Evolutionary conservation across 129 eudicot genomes (phyloP), one percentile per base, ranked within the genome.

Genomic region (Silybum marianum): DNA sequence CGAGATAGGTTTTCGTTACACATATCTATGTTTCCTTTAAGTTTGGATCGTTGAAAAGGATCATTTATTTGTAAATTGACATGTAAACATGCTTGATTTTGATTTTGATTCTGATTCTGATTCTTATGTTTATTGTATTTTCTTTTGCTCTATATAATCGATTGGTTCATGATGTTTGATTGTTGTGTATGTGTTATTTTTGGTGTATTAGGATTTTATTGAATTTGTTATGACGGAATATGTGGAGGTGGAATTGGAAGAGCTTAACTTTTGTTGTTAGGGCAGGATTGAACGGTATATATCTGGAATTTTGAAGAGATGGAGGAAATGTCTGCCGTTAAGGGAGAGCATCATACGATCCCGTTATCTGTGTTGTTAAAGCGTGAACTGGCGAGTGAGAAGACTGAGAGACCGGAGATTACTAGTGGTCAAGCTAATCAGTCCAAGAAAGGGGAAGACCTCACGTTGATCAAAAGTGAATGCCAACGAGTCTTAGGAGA

Each of bases 391-490:
- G 96, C 97, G 3, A 91, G 87, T 86, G 99, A 96, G 91, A 96
- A 90, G 87, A 87, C 88, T 18, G 99, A 96, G 75, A 87, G 82
- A 46, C 97, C 97, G 1, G 97, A 91, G 74, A 80, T 93, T 74
- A 78, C 58, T 9, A 83, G 90, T 76, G 99, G 98, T 40, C 92
- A 91, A 74, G 89, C 91, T 30, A 85, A 81, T 46, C 97, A 96
- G 81, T 91, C 97, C 78, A 96, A 96, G 85, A 96, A 96, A 86
- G 99, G 99, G 22, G 99, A 96, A 76, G 99, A 96, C 74, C 87
- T 88, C 22, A 86, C 98, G 21, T 69, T 96, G 77, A 4, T 93
- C 46, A 96, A 96, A 88, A 87, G 93, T 0, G 97, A 91, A 83
- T 93, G 99, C 69, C 91, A 93, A 54, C 90, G 98, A 9, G 85